phyloP scores from a whole-genome alignment of 2,329 filamentous ascomycete genomes.

The Cadophora luteo-olivacea region DNA sequence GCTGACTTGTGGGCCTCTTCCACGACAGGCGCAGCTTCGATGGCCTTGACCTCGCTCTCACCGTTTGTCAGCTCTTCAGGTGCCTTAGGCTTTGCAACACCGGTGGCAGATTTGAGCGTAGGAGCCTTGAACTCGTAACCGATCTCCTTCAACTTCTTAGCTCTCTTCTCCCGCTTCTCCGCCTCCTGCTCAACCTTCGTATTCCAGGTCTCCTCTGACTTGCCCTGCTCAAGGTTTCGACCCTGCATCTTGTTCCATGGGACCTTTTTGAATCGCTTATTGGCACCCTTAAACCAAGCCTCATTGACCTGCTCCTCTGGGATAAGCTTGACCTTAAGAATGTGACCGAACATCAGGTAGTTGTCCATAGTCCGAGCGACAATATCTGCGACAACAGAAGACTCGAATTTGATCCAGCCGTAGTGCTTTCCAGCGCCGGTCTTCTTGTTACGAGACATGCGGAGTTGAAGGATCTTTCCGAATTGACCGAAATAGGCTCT shows the following conservation, averaged over 20 bases:
- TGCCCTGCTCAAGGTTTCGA: constrained; percentile 73
- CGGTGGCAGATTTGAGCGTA: constrained; percentile 68
- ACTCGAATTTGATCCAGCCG: constrained; percentile 89
- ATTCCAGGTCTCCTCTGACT: constrained; percentile 78
- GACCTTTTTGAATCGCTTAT: constrained; percentile 85
- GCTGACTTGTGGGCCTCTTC: constrained; percentile 40
- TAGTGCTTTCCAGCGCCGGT: constrained; percentile 93
- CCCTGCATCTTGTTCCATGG: constrained; percentile 89
- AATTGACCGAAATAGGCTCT: constrained; percentile 93
- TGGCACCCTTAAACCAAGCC: constrained; percentile 87
- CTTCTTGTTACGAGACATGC: constrained; percentile 89
- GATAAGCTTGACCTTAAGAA: constrained; percentile 85
- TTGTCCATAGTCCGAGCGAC: constrained; percentile 97
- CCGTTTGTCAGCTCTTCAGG: constrained; percentile 36
- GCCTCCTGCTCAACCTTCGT: constrained; percentile 77
- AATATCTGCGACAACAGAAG: constrained; percentile 82
- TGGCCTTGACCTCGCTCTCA: constrained; percentile 42
- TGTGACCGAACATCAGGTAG: constrained; percentile 93
- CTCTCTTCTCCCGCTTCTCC: constrained; percentile 70
- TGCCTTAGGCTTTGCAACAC: constrained; percentile 50
- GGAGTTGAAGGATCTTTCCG: constrained; percentile 76
- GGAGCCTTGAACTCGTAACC: constrained; percentile 86
- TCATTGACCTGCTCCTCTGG: constrained; percentile 79
- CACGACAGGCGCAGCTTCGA: constrained; percentile 37
- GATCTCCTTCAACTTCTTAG: constrained; percentile 76